Percentiles rank a stretch among this genome's conserved stretches.
Evolutionary conservation across 1,284 basidiomycete genomes (phyloP).

Genomic region (Pulchroboletus neoregius): DNA sequence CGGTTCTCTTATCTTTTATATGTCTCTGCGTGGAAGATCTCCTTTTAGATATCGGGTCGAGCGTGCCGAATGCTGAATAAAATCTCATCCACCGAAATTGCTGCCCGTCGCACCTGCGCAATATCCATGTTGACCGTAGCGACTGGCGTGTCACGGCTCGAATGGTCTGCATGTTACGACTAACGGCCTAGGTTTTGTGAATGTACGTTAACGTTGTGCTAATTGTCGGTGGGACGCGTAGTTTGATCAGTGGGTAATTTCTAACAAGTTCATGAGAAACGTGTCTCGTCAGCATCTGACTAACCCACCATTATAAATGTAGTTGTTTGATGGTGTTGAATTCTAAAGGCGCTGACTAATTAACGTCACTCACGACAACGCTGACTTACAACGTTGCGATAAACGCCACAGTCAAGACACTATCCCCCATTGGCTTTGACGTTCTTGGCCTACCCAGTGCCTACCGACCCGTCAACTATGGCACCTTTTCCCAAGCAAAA

Average conservation of each 20-base stretch:
- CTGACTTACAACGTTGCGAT: too few relatives aligned
- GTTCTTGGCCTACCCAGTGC: too few relatives aligned
- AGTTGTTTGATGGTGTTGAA: conserved; percentile 15
- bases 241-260: background rate
- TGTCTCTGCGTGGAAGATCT: background rate
- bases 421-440: too few relatives aligned
- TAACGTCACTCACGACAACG: too few relatives aligned
- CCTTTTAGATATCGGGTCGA: conserved; percentile 4
- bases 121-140: background rate
- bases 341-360: conserved; percentile 15
- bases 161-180: background rate
- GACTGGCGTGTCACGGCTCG: background rate
- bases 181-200: background rate
- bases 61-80: background rate
- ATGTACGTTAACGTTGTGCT: background rate
- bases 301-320: background rate
- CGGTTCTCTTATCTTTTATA: conserved; percentile 13
- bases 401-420: too few relatives aligned
- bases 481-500: too few relatives aligned
- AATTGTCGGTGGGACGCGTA: background rate
- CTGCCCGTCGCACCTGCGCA: background rate
- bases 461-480: too few relatives aligned
- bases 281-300: too few relatives aligned
- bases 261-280: background rate
- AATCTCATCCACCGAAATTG: background rate